Evolutionary conservation across 148 eudicot species (phyloP), one percentile per base, ranked within the genome.

Genomic region (Mesembryanthemum crystallinum): DNA sequence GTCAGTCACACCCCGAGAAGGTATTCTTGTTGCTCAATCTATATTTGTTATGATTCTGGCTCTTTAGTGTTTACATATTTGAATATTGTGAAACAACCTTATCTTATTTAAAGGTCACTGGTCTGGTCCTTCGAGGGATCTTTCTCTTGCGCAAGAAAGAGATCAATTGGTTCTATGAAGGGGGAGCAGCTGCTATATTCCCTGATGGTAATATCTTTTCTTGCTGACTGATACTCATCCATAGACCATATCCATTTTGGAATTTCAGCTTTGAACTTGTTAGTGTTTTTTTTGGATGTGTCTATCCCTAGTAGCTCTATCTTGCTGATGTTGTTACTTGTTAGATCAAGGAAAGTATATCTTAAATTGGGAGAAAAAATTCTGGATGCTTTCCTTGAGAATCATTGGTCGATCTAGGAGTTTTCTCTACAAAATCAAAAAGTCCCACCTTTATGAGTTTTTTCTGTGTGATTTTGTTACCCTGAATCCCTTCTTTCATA

Each of bases 91-190:
- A 35, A n/a, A 62, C 69, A 23, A 71, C 54, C 14, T 21, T 11
- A 72, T 14, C 35, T 76, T 75, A 21, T 72, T 69, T 69, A 5
- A 74, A 94, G 99, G 99, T 95, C 64, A 92, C 97, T 72, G 94
- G 99, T 71, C 76, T 95, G 81, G 94, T 92, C 37, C 89, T 95
- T 67, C 82, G 99, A 83, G 99, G 99, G 35, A 95, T 95, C 75
- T 95, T 95, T 89, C 82, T 95, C 74, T 65, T 95, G 88, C 94
- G 99, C 68, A 92, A 95, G 82, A 95, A 91, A 83, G 99, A 95
- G 83, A 81, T 92, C 78, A 97, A 95, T 82, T 95, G 99, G 99
- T 95, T 95, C 78, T 95, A 95, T 81, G 99, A 95, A 89, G 99
- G 99, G 65, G 99, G 97, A 73, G 94, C 96, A 74, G 96, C 97